Conservation (phyloP, 139 green algal species). For the Astrephomene gubernaculifera region DNA sequence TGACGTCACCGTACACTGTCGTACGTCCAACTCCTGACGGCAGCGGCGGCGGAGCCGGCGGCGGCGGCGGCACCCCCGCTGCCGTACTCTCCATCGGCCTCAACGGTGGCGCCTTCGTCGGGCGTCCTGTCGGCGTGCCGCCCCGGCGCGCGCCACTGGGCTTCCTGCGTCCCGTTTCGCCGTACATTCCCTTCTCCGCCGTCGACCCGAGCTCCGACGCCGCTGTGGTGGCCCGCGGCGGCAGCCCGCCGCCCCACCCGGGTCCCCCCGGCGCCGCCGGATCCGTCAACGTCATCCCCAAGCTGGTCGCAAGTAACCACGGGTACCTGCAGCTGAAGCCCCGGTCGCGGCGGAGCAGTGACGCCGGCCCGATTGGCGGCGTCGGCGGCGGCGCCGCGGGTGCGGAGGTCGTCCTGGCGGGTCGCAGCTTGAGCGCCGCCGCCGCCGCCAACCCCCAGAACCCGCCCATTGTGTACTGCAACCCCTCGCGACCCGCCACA, state of each 20-base stretch:
- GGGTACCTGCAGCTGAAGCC: conserved; percentile 8
- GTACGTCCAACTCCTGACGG: too few relatives aligned
- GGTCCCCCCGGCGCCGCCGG: not conserved
- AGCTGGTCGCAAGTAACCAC: conserved; percentile 36
- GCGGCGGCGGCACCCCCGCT: not conserved
- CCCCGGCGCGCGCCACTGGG: not conserved
- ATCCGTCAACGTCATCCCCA: not conserved
- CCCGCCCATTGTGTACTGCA: too few relatives aligned
- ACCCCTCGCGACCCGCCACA: too few relatives aligned
- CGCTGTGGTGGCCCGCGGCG: not conserved
- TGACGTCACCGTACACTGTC: too few relatives aligned
- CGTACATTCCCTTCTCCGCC: conserved; percentile 19
- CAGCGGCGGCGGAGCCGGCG: not conserved
- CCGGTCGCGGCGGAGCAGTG: not conserved
- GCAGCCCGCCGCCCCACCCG: not conserved
- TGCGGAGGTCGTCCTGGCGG: not conserved
- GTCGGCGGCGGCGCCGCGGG: not conserved
- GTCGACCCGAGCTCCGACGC: conserved; percentile 24
- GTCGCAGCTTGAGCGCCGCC: not conserved
- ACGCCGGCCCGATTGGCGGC: not conserved
- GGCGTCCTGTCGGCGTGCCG: not conserved
- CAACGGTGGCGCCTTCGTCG: too few relatives aligned
- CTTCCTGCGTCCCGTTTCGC: not conserved
- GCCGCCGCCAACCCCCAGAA: not conserved
- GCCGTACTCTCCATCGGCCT: too few relatives aligned